phyloP scores from a whole-genome alignment of 768 basidiomycete genomes.

The Termitomyces sp. region DNA sequence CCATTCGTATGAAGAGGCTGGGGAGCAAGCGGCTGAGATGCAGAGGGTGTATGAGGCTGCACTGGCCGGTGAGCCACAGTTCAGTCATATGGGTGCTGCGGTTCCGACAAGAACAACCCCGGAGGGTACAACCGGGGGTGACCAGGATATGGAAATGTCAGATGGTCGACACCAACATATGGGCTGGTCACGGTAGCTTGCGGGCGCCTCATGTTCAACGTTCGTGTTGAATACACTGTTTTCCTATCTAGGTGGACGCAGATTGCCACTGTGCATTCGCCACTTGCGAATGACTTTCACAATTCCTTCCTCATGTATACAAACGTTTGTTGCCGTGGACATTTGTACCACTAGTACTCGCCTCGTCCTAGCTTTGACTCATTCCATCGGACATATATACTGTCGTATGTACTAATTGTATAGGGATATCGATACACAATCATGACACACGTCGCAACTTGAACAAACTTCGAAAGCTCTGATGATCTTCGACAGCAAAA shows the following conservation, averaged over 20 bases:
- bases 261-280: not conserved
- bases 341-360: not conserved
- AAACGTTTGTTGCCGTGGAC: not conserved
- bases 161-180: conserved; percentile 5
- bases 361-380: not conserved
- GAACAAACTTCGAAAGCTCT: not conserved
- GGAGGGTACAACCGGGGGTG: conserved; percentile 15
- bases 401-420: conserved; percentile 1
- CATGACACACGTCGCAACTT: not conserved
- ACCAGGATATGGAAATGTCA: conserved; percentile 15
- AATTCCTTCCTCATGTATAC: not conserved
- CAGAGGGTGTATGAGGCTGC: conserved; percentile 44
- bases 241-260: not conserved
- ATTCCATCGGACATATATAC: not conserved
- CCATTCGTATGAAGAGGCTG: conserved; percentile 82
- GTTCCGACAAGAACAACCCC: conserved; percentile 29
- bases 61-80: conserved; percentile 38
- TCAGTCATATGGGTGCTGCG: conserved; percentile 45
- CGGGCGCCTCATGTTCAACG: not conserved
- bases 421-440: not conserved
- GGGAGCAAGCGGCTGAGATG: conserved; percentile 73
- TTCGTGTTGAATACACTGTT: not conserved
- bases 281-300: not conserved
- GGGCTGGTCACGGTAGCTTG: conserved; percentile 2
- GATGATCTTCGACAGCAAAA: not conserved